phyloP scores from a whole-genome alignment of 2,329 filamentous ascomycete species.

The Clarireedia hainanense region DNA sequence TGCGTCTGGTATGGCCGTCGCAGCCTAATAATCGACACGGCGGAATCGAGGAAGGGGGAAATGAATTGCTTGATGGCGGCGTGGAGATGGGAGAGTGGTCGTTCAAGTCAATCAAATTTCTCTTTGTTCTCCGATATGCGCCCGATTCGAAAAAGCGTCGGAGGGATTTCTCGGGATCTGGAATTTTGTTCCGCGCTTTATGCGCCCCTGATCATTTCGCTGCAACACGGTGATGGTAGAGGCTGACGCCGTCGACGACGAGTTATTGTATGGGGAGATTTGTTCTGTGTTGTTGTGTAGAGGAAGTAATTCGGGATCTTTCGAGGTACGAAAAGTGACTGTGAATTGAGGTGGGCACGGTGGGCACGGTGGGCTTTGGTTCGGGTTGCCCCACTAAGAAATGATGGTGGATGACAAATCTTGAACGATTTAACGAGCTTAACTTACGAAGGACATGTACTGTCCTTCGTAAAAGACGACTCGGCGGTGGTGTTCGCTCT shows the following conservation, averaged over 20 bases:
- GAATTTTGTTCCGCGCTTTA: background rate
- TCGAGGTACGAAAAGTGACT: background rate
- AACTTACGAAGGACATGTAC: too few relatives aligned
- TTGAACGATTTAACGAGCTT: too few relatives aligned
- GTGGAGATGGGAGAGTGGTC: background rate
- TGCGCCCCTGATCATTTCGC: too few relatives aligned
- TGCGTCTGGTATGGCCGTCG: background rate
- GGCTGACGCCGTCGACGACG: too few relatives aligned
- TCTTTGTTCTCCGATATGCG: slow-evolving; percentile 7
- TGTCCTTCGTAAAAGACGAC: too few relatives aligned
- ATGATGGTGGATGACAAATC: slow-evolving; percentile 2
- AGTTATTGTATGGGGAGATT: too few relatives aligned
- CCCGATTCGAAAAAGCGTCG: background rate
- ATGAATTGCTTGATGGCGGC: background rate
- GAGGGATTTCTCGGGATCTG: background rate
- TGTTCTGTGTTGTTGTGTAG: background rate
- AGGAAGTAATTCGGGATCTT: background rate
- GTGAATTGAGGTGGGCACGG: background rate
- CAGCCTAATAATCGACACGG: background rate
- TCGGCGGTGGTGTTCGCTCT: too few relatives aligned
- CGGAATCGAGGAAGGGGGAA: background rate
- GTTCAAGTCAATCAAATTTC: background rate
- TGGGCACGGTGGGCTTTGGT: background rate
- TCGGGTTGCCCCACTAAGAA: slow-evolving; percentile 1
- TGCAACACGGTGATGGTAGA: too few relatives aligned